These are phyloP conservation scores for Calendula officinalis DNA, from an alignment of 129 eudicot species.

Conservation along the genomic window DNA sequence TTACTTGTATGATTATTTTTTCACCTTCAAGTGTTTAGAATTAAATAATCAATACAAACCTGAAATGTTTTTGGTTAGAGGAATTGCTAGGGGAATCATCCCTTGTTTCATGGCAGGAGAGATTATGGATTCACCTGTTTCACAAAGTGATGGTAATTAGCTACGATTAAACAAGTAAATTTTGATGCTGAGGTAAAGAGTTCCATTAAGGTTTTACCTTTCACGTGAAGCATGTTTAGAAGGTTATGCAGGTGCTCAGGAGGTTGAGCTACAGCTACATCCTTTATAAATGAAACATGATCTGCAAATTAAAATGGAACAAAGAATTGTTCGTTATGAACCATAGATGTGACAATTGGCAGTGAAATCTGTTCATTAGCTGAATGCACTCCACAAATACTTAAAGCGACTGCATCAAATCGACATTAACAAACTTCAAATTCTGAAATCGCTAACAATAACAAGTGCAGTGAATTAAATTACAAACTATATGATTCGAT, in stretches of 20 bases:
- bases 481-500: neutral
- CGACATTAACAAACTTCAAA: neutral
- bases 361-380: slow-evolving; percentile 1
- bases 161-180: neutral
- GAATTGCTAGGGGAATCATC: slow-evolving; percentile 82
- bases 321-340: neutral
- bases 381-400: neutral
- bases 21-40: neutral
- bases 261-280: slow-evolving; percentile 74
- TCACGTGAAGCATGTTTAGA: slow-evolving; percentile 83
- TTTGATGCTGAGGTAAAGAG: neutral
- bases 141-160: slow-evolving; percentile 15
- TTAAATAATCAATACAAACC: slow-evolving; percentile 32
- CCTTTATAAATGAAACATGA: slow-evolving; percentile 76
- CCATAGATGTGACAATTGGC: neutral
- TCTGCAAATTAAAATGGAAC: slow-evolving; percentile 45
- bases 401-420: neutral
- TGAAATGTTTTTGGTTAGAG: slow-evolving; percentile 58
- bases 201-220: slow-evolving; percentile 52
- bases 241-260: slow-evolving; percentile 87
- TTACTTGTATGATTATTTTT: neutral
- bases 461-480: neutral
- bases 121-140: slow-evolving; percentile 66
- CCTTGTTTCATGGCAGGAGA: slow-evolving; percentile 92
- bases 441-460: neutral